These are phyloP conservation scores for Miscanthus sacchariflorus DNA, from an alignment of 202 grass and related monocot genomes.

Conservation along the genomic window DNA sequence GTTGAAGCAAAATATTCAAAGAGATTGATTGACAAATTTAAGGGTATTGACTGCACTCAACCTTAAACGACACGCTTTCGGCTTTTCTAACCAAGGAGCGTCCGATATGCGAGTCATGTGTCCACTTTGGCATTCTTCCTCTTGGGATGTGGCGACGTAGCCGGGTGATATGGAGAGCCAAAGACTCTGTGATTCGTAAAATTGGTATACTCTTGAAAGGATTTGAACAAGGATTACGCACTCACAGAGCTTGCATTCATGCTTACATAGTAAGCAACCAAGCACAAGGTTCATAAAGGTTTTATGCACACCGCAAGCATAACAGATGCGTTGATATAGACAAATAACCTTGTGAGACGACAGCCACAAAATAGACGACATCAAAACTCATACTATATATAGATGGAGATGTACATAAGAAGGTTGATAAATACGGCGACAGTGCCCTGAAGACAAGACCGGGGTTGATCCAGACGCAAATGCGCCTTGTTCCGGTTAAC, in stretches of 20 bases:
- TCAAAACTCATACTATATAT: slow-evolving; percentile 57
- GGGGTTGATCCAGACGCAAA: slow-evolving; percentile 25
- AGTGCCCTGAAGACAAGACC: slow-evolving; percentile 46
- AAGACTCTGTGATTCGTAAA: not conserved
- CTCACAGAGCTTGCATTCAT: not conserved
- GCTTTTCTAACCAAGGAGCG: not conserved
- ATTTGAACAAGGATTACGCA: not conserved
- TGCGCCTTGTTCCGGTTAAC: slow-evolving; percentile 39
- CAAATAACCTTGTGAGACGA: not conserved
- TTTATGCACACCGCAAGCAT: not conserved
- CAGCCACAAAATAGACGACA: slow-evolving; percentile 9
- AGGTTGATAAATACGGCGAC: slow-evolving; percentile 36
- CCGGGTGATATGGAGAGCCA: not conserved
- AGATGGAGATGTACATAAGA: slow-evolving; percentile 57
- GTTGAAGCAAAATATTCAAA: not conserved
- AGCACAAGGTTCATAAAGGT: not conserved
- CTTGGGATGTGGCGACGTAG: not conserved
- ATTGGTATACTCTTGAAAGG: not conserved
- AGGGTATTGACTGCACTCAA: not conserved
- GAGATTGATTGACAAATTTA: not conserved
- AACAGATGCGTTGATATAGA: not conserved
- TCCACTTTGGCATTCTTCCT: not conserved
- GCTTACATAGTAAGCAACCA: not conserved
- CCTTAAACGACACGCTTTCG: not conserved
- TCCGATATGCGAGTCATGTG: not conserved